Percentiles rank a stretch among this genome's conserved stretches.
These are phyloP conservation scores for Podospora sp. DNA, from an alignment of 495 filamentous ascomycete genomes.

Conservation along the genomic window DNA sequence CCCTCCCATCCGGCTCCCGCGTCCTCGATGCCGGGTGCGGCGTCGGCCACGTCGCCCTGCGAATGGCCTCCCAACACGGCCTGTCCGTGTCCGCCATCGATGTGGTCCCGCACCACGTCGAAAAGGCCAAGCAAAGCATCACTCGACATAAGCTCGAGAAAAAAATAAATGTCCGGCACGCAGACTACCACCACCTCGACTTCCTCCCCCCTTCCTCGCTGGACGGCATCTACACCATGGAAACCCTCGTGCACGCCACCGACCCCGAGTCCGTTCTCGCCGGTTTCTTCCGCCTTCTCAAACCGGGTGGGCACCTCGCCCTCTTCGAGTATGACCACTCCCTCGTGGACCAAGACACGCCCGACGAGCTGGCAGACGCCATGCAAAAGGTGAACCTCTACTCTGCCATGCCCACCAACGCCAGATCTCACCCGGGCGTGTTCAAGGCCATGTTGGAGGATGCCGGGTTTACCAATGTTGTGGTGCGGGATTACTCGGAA, in stretches of 20 bases:
- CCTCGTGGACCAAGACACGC: constrained; percentile 3
- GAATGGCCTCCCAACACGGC: constrained; percentile 44
- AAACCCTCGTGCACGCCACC: constrained; percentile 61
- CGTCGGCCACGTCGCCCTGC: constrained; percentile 51
- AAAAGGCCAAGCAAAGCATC: constrained; percentile 47
- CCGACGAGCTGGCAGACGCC: constrained; percentile 26
- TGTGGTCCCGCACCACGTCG: constrained; percentile 53
- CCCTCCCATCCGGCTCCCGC: constrained; percentile 40
- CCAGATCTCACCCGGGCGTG: constrained; percentile 33
- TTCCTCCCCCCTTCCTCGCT: constrained; percentile 40
- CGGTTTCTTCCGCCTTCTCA: constrained; percentile 53
- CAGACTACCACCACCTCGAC: constrained; percentile 59
- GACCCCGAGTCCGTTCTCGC: constrained; percentile 49
- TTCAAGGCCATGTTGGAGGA: constrained; percentile 47
- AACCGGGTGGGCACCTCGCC: constrained; percentile 52
- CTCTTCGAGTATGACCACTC: constrained; percentile 57
- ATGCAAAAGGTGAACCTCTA: constrained; percentile 47
- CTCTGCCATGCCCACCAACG: constrained; percentile 54
- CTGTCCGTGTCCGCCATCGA: constrained; percentile 54
- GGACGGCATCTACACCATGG: constrained; percentile 62
- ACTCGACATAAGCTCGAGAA: constrained; percentile 39
- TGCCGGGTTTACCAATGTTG: constrained; percentile 54
- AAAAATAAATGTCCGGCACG: constrained; percentile 42
- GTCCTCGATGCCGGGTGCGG: constrained; percentile 60
- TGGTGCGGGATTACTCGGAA: constrained; percentile 48